Percentiles rank a stretch among this genome's conserved stretches.
Conservation (phyloP, 169 alveolate species). For the Besnoitia besnoiti region DNA sequence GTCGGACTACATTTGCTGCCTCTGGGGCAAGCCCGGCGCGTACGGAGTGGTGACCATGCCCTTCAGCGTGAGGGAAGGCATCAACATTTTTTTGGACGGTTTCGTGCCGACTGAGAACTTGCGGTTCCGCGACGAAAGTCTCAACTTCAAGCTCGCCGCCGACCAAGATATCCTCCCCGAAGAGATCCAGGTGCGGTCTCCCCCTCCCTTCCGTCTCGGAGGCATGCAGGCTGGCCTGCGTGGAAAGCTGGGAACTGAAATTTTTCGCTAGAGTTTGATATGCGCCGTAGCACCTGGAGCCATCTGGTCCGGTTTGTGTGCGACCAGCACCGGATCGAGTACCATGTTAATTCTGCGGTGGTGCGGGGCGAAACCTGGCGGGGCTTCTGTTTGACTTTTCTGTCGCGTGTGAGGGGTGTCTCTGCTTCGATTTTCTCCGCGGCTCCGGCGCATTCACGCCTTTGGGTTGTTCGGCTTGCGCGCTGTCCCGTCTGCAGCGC, state of each 20-base stretch:
- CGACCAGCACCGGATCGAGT: too few species aligned
- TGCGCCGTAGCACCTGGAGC: too few species aligned
- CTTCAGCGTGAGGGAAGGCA: slow-evolving; percentile 98
- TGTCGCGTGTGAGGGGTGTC: too few species aligned
- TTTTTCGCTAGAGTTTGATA: too few species aligned
- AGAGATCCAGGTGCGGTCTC: slow-evolving; percentile 54
- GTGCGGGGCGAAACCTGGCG: too few species aligned
- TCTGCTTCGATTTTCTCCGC: too few species aligned
- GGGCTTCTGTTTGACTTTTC: too few species aligned
- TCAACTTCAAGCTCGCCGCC: slow-evolving; percentile 87
- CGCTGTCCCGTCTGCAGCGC: slow-evolving; percentile 69
- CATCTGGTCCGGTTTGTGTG: too few species aligned
- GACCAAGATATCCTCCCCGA: slow-evolving; percentile 57
- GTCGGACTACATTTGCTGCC: slow-evolving; percentile 98
- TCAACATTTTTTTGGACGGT: slow-evolving; percentile 98
- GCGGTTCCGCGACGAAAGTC: slow-evolving; percentile 97
- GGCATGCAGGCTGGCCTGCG: too few species aligned
- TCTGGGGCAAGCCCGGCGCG: slow-evolving; percentile 99
- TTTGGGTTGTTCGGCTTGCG: not conserved
- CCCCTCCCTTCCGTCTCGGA: too few species aligned
- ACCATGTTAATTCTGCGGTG: too few species aligned
- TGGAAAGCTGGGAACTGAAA: too few species aligned
- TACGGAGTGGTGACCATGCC: slow-evolving; percentile 99
- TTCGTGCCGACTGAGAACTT: slow-evolving; percentile 99
- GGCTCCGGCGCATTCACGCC: not conserved